phyloP scores from a whole-genome alignment of 2,329 filamentous ascomycete species.

The Nigrospora osmanthi region DNA sequence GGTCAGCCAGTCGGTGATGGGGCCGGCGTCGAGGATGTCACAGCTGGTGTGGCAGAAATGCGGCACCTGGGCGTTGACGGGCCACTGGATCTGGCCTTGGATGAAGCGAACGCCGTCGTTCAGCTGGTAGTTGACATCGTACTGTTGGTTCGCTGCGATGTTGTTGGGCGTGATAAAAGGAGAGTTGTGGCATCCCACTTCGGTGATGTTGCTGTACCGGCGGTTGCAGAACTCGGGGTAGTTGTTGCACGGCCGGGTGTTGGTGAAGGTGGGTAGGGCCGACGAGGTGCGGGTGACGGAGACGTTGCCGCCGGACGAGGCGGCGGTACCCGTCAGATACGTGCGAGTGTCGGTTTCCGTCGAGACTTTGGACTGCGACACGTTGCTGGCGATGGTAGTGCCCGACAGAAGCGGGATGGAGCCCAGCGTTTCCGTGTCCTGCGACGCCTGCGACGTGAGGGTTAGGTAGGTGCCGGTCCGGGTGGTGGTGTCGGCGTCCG shows the following conservation, averaged over 20 bases:
- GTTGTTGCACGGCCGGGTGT: slow-evolving; percentile 75
- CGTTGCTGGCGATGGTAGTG: slow-evolving; percentile 21
- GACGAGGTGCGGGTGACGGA: slow-evolving; percentile 31
- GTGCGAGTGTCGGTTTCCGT: slow-evolving; percentile 19
- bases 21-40: slow-evolving; percentile 72
- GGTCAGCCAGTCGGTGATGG: slow-evolving; percentile 65
- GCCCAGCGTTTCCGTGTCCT: slow-evolving; percentile 16
- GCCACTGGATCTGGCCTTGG: slow-evolving; percentile 57
- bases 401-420: slow-evolving; percentile 16
- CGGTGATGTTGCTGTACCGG: slow-evolving; percentile 74
- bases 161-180: slow-evolving; percentile 66
- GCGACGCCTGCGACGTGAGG: slow-evolving; percentile 32
- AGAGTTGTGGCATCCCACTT: slow-evolving; percentile 73
- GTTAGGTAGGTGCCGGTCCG: slow-evolving; percentile 34
- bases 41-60: slow-evolving; percentile 85
- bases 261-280: slow-evolving; percentile 41
- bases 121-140: slow-evolving; percentile 61
- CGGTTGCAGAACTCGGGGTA: slow-evolving; percentile 69
- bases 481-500: slow-evolving; percentile 26
- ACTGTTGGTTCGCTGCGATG: slow-evolving; percentile 67
- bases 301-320: slow-evolving; percentile 31
- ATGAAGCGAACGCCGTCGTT: slow-evolving; percentile 67
- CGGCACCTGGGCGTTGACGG: slow-evolving; percentile 37
- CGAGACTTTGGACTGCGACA: slow-evolving; percentile 12
- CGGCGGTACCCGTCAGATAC: slow-evolving; percentile 38